Conservation (phyloP, 768 basidiomycete species). For the Pleurotus eryngii region DNA sequence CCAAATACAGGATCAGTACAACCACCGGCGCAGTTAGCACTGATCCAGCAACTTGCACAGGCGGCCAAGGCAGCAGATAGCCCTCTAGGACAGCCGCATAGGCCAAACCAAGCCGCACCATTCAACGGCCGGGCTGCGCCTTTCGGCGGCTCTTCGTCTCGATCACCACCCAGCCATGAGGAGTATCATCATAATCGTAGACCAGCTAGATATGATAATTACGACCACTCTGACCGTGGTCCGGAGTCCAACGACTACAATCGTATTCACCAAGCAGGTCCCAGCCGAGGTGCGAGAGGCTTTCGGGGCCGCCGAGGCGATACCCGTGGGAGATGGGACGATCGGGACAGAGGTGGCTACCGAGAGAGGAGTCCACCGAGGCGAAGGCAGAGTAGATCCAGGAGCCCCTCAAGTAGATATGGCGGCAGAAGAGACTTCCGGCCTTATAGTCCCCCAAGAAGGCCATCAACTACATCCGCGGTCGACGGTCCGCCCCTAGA, state of each 20-base stretch:
- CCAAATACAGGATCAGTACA: constrained; percentile 46
- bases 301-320: constrained; percentile 46
- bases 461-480: constrained; percentile 32
- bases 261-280: constrained; percentile 45
- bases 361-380: constrained; percentile 36
- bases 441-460: constrained; percentile 59
- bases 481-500: constrained; percentile 21
- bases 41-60: constrained; percentile 75
- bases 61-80: constrained; percentile 43
- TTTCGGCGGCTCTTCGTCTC: constrained; percentile 20
- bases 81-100: constrained; percentile 21
- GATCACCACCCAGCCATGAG: constrained; percentile 39
- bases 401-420: constrained; percentile 67
- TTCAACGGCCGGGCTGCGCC: constrained; percentile 25
- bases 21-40: constrained; percentile 55
- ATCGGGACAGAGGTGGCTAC: constrained; percentile 52
- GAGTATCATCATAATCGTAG: constrained; percentile 37
- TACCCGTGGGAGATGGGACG: constrained; percentile 56
- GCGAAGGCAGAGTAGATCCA: constrained; percentile 65
- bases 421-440: constrained; percentile 45
- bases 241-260: constrained; percentile 40
- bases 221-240: constrained; percentile 47
- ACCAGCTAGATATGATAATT: constrained; percentile 43
- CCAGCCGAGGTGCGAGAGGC: constrained; percentile 53
- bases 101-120: constrained; percentile 29